Conservation (phyloP, 1,139 yeast species). For the Protomyces macrosporus region DNA sequence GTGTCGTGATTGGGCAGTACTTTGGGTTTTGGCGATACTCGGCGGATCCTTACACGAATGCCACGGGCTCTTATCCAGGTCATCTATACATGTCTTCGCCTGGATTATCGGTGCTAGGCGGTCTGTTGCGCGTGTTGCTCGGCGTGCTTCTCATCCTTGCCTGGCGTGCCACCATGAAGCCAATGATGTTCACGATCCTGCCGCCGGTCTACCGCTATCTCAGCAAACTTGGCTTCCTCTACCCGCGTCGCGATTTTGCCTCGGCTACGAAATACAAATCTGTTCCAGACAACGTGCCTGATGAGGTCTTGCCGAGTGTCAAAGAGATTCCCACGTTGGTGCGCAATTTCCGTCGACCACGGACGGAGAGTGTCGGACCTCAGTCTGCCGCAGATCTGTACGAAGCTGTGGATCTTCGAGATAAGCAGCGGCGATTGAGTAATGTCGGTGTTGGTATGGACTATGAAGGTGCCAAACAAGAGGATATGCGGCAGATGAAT, state of each 20-base stretch:
- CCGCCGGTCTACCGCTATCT: conserved; percentile 43
- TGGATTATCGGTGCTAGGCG: background rate
- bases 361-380: conserved; percentile 45
- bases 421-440: conserved; percentile 12
- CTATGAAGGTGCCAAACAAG: conserved; percentile 27
- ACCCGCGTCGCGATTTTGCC: conserved; percentile 42
- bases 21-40: conserved; percentile 21
- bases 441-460: conserved; percentile 11
- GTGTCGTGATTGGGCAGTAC: conserved; percentile 68
- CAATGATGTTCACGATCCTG: conserved; percentile 47
- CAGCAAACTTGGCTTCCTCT: conserved; percentile 39
- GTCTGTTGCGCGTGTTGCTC: conserved; percentile 35
- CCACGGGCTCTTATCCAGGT: conserved; percentile 9
- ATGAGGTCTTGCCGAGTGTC: conserved; percentile 38
- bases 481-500: conserved; percentile 35
- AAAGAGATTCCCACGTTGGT: conserved; percentile 37
- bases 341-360: conserved; percentile 34
- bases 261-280: conserved; percentile 41
- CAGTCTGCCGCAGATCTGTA: conserved; percentile 45
- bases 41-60: conserved; percentile 1
- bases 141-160: conserved; percentile 58
- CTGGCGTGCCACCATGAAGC: conserved; percentile 69
- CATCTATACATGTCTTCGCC: conserved; percentile 11
- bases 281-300: conserved; percentile 39
- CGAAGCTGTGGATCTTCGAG: conserved; percentile 40